Evolutionary conservation across 768 basidiomycete genomes (phyloP).

Genomic region (Boletus sp.): DNA sequence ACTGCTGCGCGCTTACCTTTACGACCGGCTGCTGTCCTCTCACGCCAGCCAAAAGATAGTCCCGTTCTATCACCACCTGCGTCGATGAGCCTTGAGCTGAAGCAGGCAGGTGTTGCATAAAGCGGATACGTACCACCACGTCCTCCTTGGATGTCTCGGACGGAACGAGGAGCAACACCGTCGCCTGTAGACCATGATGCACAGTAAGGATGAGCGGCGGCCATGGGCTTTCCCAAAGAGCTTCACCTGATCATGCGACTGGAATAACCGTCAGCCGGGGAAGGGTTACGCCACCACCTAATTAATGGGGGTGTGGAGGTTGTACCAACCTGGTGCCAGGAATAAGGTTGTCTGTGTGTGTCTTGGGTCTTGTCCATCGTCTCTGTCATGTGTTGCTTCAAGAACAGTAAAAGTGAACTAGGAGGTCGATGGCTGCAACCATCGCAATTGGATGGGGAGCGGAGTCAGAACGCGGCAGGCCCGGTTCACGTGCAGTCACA

Average conservation of each 20-base stretch:
- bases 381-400: slow-evolving; percentile 11
- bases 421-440: slow-evolving; percentile 10
- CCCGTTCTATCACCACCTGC: slow-evolving; percentile 71
- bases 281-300: slow-evolving; percentile 16
- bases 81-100: neutral
- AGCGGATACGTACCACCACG: slow-evolving; percentile 50
- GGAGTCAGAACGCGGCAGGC: slow-evolving; percentile 34
- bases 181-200: slow-evolving; percentile 50
- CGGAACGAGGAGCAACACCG: slow-evolving; percentile 72
- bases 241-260: slow-evolving; percentile 85
- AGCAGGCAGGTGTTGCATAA: neutral
- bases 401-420: slow-evolving; percentile 9
- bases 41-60: slow-evolving; percentile 72
- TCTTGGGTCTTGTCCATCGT: slow-evolving; percentile 29
- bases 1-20: slow-evolving; percentile 48
- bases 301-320: neutral
- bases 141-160: slow-evolving; percentile 71
- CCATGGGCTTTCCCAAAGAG: slow-evolving; percentile 12
- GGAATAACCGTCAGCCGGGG: slow-evolving; percentile 14
- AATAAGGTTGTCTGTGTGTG: slow-evolving; percentile 50
- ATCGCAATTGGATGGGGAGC: slow-evolving; percentile 29
- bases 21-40: slow-evolving; percentile 67
- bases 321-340: slow-evolving; percentile 79
- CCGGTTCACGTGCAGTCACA: slow-evolving; percentile 29
- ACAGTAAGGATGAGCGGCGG: slow-evolving; percentile 18